Base-by-base conservation (phyloP, 2,329 filamentous ascomycete genomes). In the Colletotrichum higginsianum region DNA sequence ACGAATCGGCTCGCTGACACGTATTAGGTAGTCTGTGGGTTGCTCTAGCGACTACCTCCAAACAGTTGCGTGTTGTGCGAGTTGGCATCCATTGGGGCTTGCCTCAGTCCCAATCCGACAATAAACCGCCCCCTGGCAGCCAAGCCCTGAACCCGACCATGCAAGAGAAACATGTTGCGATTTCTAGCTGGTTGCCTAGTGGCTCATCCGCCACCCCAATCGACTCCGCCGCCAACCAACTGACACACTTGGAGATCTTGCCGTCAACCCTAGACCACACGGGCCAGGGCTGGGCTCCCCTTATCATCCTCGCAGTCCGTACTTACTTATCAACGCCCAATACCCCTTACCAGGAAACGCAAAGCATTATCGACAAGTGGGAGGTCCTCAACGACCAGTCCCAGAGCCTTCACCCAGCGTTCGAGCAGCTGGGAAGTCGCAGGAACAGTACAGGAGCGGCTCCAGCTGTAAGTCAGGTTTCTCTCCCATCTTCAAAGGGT, bases 301-400 rank as follows among this genome's bases (percentile, higher is more conserved):
- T 91, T 0, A 89, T 92, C 47, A 86, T 98, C 23, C 80, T 98
- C 44, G 91, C 92, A 0, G 88, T 95, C 40, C 94, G 94, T 72
- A 93, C 92, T 12, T 88, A 88, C 77, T 81, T 87, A 63, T 87
- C 86, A 66, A 81, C 82, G 74, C 83, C 85, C 66, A 86, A 84
- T 74, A 86, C 86, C 40, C 86, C 91, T 40, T 91, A 88, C 52
- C 90, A 91, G 74, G 89, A 91, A 42, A 84, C 89, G 0, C 90
- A 93, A 75, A 97, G 92, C 75, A 88, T 95, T 50, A 86, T 98
- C 73, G 91, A 94, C 74, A 89, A 93, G 73, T 98, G 96, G 96
- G 92, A 96, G 75, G 84, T 97, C 16, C 80, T 96, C 12, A 86
- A 88, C 42, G 90, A 93, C 42, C 86, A 89, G 58, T 82, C 87